Evolutionary conservation across 192 early-diverging fungal species (phyloP).

Genomic region (Coemansia sp.): DNA sequence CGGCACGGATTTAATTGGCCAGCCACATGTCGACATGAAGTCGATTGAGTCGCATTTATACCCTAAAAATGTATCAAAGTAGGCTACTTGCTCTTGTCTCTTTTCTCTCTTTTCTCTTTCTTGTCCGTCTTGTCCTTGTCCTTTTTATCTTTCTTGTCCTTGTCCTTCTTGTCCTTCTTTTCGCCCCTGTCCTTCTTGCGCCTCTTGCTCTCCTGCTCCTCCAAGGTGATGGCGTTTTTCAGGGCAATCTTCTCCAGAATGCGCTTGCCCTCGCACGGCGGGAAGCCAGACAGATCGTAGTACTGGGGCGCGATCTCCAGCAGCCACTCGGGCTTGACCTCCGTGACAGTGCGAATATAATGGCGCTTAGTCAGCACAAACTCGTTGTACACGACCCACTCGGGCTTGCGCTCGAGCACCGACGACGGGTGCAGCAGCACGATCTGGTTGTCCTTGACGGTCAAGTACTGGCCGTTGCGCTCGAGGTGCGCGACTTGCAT

Average conservation of each 20-base stretch:
- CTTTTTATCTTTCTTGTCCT: conserved; percentile 28
- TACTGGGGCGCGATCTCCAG: conserved; percentile 85
- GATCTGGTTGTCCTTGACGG: conserved; percentile 97
- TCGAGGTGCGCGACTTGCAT: conserved; percentile 99
- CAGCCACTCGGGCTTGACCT: conserved; percentile 86
- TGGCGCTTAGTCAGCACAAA: conserved; percentile 97
- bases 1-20: too few species aligned
- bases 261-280: conserved; percentile 89
- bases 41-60: neutral
- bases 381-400: conserved; percentile 99
- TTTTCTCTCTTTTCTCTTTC: conserved; percentile 29
- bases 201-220: conserved; percentile 57
- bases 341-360: conserved; percentile 94
- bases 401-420: conserved; percentile 86
- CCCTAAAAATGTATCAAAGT: neutral
- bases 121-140: conserved; percentile 55
- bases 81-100: conserved; percentile 6
- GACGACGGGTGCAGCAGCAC: conserved; percentile 95
- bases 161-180: conserved; percentile 37
- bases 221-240: conserved; percentile 48
- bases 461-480: conserved; percentile 85
- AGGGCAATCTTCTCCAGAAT: conserved; percentile 72
- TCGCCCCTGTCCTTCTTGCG: conserved; percentile 43
- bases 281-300: conserved; percentile 91
- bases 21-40: too few species aligned